phyloP scores from a whole-genome alignment of 306 rosid genomes.

The Trifolium fragiferum region DNA sequence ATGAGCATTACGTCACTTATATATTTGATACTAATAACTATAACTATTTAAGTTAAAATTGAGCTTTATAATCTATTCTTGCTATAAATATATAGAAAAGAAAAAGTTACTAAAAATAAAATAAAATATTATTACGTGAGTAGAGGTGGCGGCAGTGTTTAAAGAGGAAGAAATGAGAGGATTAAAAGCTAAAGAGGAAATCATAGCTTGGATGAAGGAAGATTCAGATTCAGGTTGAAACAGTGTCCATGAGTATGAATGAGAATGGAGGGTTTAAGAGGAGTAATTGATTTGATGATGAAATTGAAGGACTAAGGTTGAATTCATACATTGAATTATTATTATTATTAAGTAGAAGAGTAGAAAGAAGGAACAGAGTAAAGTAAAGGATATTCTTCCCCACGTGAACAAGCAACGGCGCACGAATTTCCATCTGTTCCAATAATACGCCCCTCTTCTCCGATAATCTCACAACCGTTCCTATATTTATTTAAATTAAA shows the following conservation, averaged over 20 bases:
- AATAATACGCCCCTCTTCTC: background rate
- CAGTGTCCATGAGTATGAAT: background rate
- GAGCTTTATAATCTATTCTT: background rate
- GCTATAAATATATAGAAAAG: background rate
- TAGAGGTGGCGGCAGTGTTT: constrained; percentile 12
- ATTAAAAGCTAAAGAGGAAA: constrained; percentile 38
- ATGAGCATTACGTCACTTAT: no score
- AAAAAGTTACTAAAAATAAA: background rate
- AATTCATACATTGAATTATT: constrained; percentile 30
- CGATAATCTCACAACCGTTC: constrained; percentile 11
- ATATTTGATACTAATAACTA: background rate
- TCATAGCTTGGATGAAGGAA: constrained; percentile 43
- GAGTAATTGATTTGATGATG: background rate
- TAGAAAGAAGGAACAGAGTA: constrained; percentile 12
- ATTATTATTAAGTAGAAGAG: background rate
- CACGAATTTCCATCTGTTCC: constrained; percentile 33
- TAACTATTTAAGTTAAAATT: no score
- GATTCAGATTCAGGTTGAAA: background rate
- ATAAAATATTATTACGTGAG: constrained; percentile 25
- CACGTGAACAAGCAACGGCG: constrained; percentile 45
- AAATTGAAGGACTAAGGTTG: constrained; percentile 25
- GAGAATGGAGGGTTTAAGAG: background rate
- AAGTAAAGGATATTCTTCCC: constrained; percentile 46
- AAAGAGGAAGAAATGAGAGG: constrained; percentile 42
- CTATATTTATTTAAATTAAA: background rate